Conservation (phyloP, 176 grass and related monocot species). For the Paspalum notatum region DNA sequence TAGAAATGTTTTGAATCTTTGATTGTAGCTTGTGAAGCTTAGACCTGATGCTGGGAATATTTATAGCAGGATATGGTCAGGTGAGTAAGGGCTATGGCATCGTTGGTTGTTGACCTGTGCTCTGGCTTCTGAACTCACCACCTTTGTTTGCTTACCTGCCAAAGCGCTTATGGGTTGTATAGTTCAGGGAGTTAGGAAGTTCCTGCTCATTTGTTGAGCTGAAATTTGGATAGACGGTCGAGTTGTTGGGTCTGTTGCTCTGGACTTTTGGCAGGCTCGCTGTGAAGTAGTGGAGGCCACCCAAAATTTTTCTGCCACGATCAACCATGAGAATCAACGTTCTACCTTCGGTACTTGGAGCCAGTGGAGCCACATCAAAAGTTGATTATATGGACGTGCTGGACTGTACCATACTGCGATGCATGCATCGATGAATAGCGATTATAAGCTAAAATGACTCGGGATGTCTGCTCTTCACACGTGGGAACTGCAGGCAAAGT, state of each 20-base stretch:
- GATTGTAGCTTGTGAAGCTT: constrained; percentile 9
- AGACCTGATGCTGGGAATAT: constrained; percentile 28
- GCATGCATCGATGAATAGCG: too few species aligned
- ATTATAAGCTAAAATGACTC: too few species aligned
- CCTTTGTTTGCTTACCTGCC: constrained; percentile 50
- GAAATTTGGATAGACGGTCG: neutral
- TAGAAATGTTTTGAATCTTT: constrained; percentile 18
- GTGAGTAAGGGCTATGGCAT: constrained; percentile 12
- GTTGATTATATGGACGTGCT: too few species aligned
- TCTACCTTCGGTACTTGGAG: neutral
- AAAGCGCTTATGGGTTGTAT: neutral
- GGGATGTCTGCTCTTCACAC: too few species aligned
- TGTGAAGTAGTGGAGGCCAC: neutral
- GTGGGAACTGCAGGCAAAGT: too few species aligned
- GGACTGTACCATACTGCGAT: too few species aligned
- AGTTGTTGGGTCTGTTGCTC: constrained; percentile 43
- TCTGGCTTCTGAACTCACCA: constrained; percentile 12
- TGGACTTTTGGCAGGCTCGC: constrained; percentile 14
- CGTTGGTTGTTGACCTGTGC: constrained; percentile 39
- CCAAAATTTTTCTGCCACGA: neutral
- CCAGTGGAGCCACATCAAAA: too few species aligned
- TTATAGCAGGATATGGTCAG: constrained; percentile 40
- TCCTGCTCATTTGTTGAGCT: constrained; percentile 26
- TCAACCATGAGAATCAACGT: neutral
- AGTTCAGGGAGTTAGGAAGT: constrained; percentile 42